Conservation (phyloP, 352 stramenopile species). For the Globisporangium cederbergense region DNA sequence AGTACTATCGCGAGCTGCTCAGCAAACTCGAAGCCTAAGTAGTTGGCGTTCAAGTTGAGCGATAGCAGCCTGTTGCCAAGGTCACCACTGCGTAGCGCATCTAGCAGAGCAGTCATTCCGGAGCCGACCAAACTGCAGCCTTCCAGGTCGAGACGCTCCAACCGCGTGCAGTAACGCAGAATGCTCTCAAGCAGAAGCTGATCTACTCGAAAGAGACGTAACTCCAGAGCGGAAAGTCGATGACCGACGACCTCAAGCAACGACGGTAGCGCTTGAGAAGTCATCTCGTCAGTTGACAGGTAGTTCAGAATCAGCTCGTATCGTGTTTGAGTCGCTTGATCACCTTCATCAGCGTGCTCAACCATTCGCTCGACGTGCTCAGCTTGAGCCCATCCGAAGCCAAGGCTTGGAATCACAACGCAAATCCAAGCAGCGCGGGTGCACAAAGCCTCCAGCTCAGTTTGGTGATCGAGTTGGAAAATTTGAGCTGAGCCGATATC, state of each 20-base stretch:
- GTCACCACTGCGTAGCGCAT: neutral
- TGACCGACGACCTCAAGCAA: conserved; percentile 9
- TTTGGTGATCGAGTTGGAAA: neutral
- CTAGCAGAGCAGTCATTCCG: neutral
- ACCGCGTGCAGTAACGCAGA: neutral
- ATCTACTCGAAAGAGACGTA: conserved; percentile 5
- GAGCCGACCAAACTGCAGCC: neutral
- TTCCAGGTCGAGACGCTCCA: conserved; percentile 15
- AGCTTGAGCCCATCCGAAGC: conserved; percentile 7
- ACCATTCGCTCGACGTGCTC: neutral
- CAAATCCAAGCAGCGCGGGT: neutral
- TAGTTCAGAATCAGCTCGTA: conserved; percentile 12
- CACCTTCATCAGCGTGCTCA: neutral
- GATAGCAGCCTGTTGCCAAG: conserved; percentile 2
- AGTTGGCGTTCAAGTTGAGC: conserved; percentile 15
- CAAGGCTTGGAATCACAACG: conserved; percentile 12
- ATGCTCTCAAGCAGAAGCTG: neutral
- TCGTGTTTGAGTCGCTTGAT: neutral
- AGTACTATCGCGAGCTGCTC: neutral
- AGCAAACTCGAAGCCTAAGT: neutral
- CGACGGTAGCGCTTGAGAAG: conserved; percentile 1
- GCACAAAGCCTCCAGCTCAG: conserved; percentile 10
- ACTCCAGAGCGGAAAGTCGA: conserved; percentile 8
- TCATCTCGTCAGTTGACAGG: neutral
- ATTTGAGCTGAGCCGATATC: neutral